Evolutionary conservation across 2,329 filamentous ascomycete species (phyloP).

Genomic region (Neopestalotiopsis rosae): DNA sequence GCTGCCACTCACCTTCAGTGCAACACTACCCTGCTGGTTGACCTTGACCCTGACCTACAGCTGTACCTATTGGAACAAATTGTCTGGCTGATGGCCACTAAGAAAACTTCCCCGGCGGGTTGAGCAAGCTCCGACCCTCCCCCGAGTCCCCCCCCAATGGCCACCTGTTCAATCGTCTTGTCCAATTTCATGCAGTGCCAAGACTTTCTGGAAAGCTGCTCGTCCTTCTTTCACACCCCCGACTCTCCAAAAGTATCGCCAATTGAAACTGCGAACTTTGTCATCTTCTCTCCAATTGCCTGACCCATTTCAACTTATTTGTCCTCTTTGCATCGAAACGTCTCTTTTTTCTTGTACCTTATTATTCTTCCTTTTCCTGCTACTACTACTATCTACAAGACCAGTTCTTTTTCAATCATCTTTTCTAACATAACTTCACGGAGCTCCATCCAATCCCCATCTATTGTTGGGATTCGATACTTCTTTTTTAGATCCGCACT

Average conservation of each 20-base stretch:
- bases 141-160: background rate
- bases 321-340: background rate
- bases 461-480: background rate
- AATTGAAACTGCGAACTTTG: background rate
- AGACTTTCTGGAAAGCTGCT: constrained; percentile 7
- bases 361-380: no score
- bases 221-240: background rate
- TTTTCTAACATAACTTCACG: no score
- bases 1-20: background rate
- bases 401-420: background rate
- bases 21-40: background rate
- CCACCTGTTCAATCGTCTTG: constrained; percentile 17
- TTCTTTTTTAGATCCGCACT: background rate
- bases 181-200: constrained; percentile 7
- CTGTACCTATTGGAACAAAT: background rate
- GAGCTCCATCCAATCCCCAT: no score
- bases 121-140: background rate
- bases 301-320: background rate
- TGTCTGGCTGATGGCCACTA: background rate
- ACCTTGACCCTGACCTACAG: background rate
- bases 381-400: no score
- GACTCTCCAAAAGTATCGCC: background rate
- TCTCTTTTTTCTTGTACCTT: background rate
- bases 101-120: constrained; percentile 1
- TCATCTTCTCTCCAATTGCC: background rate